Percentiles rank a stretch among this genome's conserved stretches.
Conservation (phyloP, 345 rosid species). For the Microcos paniculata region DNA sequence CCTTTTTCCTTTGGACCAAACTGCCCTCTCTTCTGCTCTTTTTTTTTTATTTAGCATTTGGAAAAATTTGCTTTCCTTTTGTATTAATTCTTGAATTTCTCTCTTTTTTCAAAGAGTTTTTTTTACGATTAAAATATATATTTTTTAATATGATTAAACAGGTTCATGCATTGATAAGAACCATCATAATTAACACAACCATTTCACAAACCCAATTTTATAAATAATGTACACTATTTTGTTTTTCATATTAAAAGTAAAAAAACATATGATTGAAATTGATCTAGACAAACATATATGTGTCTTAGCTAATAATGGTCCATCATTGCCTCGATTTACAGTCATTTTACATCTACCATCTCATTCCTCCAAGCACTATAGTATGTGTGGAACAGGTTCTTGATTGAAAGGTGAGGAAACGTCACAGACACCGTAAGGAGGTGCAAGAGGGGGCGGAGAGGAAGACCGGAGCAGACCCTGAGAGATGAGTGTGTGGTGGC, state of each 20-base stretch:
- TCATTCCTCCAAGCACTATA: not conserved
- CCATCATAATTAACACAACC: not conserved
- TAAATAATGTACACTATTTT: no score
- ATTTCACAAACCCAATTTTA: not conserved
- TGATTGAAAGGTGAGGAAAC: no score
- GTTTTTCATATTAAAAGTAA: no score
- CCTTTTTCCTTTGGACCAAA: constrained; percentile 1
- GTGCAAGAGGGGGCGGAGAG: no score
- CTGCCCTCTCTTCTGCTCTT: not conserved
- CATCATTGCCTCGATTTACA: no score
- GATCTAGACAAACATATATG: not conserved
- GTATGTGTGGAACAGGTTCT: no score
- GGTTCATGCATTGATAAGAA: not conserved
- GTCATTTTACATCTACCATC: no score
- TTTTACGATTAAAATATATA: not conserved
- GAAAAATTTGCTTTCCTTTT: not conserved
- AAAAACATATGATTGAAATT: no score
- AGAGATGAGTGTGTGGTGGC: no score
- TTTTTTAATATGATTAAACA: not conserved
- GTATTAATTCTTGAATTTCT: not conserved
- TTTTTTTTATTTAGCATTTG: not conserved
- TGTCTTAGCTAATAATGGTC: no score
- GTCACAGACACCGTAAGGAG: no score
- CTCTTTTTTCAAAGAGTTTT: not conserved
- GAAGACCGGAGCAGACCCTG: no score